phyloP scores from a whole-genome alignment of 495 filamentous ascomycete species.

The Acidiella bohemica region DNA sequence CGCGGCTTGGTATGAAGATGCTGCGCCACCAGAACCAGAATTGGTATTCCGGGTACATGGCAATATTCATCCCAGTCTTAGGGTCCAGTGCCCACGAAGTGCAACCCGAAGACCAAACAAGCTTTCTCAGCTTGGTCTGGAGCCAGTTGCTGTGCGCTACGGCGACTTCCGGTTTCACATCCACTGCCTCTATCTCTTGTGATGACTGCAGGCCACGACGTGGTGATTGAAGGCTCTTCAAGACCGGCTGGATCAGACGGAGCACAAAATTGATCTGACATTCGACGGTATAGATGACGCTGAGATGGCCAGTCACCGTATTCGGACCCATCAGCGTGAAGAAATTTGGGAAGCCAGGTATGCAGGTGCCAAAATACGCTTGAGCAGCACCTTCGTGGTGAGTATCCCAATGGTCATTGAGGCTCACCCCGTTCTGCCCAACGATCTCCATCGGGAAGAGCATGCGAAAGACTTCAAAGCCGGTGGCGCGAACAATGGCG shows the following conservation, averaged over 20 bases:
- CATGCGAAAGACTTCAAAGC: conserved; percentile 23
- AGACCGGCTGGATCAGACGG: conserved; percentile 22
- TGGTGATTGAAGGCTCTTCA: conserved; percentile 13
- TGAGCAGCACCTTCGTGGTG: conserved; percentile 19
- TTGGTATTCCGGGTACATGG: conserved; percentile 27
- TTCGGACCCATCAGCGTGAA: conserved; percentile 28
- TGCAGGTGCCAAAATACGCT: conserved; percentile 25
- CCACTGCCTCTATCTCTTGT: conserved; percentile 15
- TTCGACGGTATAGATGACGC: conserved; percentile 27
- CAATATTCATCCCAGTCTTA: conserved; percentile 23
- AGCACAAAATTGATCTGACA: conserved; percentile 27
- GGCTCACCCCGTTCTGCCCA: conserved; percentile 16
- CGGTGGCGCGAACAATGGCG: conserved; percentile 25
- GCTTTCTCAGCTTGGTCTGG: conserved; percentile 16
- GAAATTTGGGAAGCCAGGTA: conserved; percentile 26
- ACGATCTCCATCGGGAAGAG: conserved; percentile 25
- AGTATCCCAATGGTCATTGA: conserved; percentile 24
- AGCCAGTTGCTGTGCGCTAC: conserved; percentile 16
- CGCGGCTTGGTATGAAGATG: conserved; percentile 15
- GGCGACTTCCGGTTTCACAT: conserved; percentile 19
- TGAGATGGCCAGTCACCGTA: conserved; percentile 25
- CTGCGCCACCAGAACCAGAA: conserved; percentile 24
- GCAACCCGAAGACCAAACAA: conserved; percentile 25
- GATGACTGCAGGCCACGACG: conserved; percentile 7
- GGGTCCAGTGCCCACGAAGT: conserved; percentile 24